A percentile compares a stretch with the other conserved stretches of the same genome.
phyloP scores from a whole-genome alignment of 495 filamentous ascomycete genomes.

The Neurospora sp. region DNA sequence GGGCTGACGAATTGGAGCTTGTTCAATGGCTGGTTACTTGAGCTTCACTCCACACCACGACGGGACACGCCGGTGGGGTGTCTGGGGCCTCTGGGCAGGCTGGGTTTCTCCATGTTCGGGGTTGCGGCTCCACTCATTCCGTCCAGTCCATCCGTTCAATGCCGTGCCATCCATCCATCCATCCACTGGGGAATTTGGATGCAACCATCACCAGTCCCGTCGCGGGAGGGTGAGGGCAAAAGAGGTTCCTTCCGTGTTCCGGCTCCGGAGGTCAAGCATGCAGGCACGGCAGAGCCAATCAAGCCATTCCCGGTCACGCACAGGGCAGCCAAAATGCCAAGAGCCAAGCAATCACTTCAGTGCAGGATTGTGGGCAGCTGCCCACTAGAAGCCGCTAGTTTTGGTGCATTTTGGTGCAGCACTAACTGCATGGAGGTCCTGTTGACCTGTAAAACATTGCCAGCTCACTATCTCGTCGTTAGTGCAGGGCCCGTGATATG shows the following conservation, averaged over 20 bases:
- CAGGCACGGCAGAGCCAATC: not conserved
- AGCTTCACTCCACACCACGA: not conserved
- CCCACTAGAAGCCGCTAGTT: not conserved
- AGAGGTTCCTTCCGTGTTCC: not conserved
- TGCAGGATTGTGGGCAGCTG: not conserved
- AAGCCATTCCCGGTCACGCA: not conserved
- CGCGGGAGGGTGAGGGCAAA: not conserved
- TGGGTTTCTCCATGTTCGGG: not conserved
- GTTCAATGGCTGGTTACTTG: not conserved
- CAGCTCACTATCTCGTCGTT: not conserved
- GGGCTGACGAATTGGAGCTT: constrained; percentile 4
- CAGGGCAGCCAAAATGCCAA: not conserved
- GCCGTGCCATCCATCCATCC: not conserved
- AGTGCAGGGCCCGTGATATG: not conserved
- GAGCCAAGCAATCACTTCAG: not conserved
- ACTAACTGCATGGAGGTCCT: not conserved
- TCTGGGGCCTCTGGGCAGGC: not conserved
- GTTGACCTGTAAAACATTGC: not conserved
- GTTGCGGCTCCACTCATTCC: not conserved
- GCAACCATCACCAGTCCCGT: not conserved
- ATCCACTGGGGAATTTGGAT: not conserved
- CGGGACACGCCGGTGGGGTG: not conserved
- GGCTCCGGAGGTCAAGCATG: not conserved
- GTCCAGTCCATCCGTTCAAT: not conserved
- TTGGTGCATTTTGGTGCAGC: not conserved